These are phyloP conservation scores for Rhodofomes roseus DNA, from an alignment of 1,284 basidiomycete genomes.

Conservation along the genomic window DNA sequence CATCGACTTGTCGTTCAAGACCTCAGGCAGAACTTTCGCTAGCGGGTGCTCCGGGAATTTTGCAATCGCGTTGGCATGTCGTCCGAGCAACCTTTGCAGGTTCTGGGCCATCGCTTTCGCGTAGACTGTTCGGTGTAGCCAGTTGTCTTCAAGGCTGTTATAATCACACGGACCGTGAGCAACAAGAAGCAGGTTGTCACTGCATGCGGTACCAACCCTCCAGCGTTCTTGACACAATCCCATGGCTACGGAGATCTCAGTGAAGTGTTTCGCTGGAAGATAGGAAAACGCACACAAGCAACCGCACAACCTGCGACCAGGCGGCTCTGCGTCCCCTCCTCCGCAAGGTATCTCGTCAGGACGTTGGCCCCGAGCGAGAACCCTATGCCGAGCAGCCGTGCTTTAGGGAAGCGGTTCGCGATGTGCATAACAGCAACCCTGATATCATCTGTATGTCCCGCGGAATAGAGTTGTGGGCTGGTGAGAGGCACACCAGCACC, in stretches of 20 bases:
- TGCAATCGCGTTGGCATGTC: conserved; percentile 52
- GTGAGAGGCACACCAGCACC: conserved; percentile 84
- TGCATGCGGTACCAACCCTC: conserved; percentile 38
- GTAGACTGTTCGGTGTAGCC: conserved; percentile 71
- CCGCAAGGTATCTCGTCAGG: conserved; percentile 87
- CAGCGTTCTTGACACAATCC: conserved; percentile 62
- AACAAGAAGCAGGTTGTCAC: conserved; percentile 6
- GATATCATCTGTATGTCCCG: conserved; percentile 82
- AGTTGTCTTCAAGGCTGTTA: conserved; percentile 58
- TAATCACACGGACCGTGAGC: background rate
- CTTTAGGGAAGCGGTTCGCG: conserved; percentile 69
- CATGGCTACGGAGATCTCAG: conserved; percentile 54
- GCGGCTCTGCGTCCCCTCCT: conserved; percentile 79
- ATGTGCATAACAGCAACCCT: conserved; percentile 81
- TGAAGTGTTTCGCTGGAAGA: background rate
- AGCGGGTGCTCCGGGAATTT: conserved; percentile 49
- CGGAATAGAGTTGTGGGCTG: conserved; percentile 83
- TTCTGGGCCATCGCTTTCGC: conserved; percentile 83
- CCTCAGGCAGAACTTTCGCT: conserved; percentile 42
- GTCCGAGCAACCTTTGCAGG: conserved; percentile 62
- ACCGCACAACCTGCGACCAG: conserved; percentile 75
- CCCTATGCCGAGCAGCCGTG: conserved; percentile 83
- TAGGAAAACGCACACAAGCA: conserved; percentile 60
- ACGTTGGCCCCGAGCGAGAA: conserved; percentile 96
- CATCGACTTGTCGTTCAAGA: conserved; percentile 47